Percentiles rank a stretch among this genome's conserved stretches.
phyloP scores from a whole-genome alignment of 1,139 yeast species.

The Meyerozyma carpophila region DNA sequence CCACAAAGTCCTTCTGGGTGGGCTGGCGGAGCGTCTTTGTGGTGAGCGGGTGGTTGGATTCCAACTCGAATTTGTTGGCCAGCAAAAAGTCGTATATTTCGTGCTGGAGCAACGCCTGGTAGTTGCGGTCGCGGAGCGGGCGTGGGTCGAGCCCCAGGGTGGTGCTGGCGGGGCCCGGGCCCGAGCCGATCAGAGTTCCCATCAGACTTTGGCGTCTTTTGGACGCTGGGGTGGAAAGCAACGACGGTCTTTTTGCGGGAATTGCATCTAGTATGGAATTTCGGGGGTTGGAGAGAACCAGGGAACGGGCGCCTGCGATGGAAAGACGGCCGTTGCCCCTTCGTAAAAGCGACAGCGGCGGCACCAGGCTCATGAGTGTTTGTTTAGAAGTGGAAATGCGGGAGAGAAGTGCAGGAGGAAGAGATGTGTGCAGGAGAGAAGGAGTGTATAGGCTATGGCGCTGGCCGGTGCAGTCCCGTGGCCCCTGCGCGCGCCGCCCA shows the following conservation, averaged over 20 bases:
- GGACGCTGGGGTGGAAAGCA: conserved; percentile 36
- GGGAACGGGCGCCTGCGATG: not conserved
- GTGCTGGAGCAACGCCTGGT: conserved; percentile 59
- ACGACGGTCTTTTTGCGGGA: conserved; percentile 26
- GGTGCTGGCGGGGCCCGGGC: too few species aligned
- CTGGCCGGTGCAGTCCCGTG: not conserved
- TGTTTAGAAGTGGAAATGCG: not conserved
- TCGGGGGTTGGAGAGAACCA: not conserved
- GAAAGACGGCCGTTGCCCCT: not conserved
- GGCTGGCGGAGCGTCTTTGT: conserved; percentile 67
- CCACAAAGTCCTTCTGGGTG: conserved; percentile 80
- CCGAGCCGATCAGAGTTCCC: conserved; percentile 2
- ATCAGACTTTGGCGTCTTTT: conserved; percentile 26
- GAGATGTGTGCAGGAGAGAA: too few species aligned
- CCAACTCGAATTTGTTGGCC: conserved; percentile 62
- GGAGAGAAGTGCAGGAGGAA: not conserved
- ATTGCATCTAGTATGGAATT: conserved; percentile 5
- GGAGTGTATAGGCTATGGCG: too few species aligned
- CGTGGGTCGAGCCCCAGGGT: too few species aligned
- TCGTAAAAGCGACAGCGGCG: not conserved
- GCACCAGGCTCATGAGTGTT: conserved; percentile 1
- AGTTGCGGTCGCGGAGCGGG: conserved; percentile 69
- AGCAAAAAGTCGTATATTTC: conserved; percentile 63
- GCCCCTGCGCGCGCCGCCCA: not conserved
- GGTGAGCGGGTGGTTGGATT: conserved; percentile 66